A percentile compares a stretch with the other conserved stretches of the same genome.
Evolutionary conservation across 2,329 filamentous ascomycete species (phyloP).

Genomic region (Monosporascus cannonballus): DNA sequence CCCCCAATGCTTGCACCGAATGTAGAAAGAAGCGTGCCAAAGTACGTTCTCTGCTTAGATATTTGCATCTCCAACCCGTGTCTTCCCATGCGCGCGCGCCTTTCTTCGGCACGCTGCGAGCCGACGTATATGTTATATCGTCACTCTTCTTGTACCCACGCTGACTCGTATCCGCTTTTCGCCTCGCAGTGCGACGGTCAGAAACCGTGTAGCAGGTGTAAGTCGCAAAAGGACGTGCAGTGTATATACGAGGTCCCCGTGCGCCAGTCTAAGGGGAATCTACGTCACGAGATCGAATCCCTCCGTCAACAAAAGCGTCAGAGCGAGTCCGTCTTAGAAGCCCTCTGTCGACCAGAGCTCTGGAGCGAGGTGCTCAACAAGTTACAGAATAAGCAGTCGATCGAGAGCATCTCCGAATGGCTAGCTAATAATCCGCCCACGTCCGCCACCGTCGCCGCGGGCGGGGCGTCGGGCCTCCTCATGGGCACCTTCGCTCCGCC

Average conservation of each 20-base stretch:
- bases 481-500: constrained; percentile 24
- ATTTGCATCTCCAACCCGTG: too few species aligned
- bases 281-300: constrained; percentile 53
- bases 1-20: constrained; percentile 55
- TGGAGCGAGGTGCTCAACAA: constrained; percentile 50
- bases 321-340: constrained; percentile 49
- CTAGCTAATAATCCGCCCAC: constrained; percentile 31
- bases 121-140: background rate
- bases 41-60: constrained; percentile 28
- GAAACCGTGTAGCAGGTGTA: constrained; percentile 50
- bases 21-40: constrained; percentile 58
- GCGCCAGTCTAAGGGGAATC: constrained; percentile 57
- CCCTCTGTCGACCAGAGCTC: constrained; percentile 43
- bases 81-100: background rate
- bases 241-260: constrained; percentile 58
- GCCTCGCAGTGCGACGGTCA: constrained; percentile 50
- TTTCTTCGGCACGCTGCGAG: background rate
- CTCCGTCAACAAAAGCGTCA: constrained; percentile 48
- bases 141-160: background rate
- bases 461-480: background rate
- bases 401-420: constrained; percentile 52
- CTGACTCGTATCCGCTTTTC: constrained; percentile 1
- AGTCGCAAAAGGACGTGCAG: constrained; percentile 45
- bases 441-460: constrained; percentile 15
- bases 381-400: constrained; percentile 46